Evolutionary conservation across 2,329 filamentous ascomycete species (phyloP).

Genomic region (Diaporthe caulivora): DNA sequence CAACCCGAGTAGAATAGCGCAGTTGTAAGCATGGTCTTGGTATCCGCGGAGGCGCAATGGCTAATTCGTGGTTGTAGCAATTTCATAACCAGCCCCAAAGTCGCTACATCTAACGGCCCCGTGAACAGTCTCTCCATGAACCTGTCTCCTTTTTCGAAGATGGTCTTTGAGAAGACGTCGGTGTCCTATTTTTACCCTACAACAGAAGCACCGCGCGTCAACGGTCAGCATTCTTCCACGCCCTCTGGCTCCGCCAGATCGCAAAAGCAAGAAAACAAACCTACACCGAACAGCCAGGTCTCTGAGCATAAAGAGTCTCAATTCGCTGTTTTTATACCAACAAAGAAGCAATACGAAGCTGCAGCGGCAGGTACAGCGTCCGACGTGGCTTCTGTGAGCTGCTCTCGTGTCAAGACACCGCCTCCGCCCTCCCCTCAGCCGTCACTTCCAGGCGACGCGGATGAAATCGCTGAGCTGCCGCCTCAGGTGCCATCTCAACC

Average conservation of each 20-base stretch:
- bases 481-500: slow-evolving; percentile 35
- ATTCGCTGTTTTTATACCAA: slow-evolving; percentile 63
- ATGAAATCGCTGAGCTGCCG: slow-evolving; percentile 10
- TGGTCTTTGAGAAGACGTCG: slow-evolving; percentile 59
- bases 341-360: slow-evolving; percentile 51
- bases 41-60: slow-evolving; percentile 11
- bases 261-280: slow-evolving; percentile 40
- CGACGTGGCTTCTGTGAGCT: not conserved
- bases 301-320: slow-evolving; percentile 52
- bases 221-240: slow-evolving; percentile 48
- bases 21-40: slow-evolving; percentile 65
- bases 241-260: slow-evolving; percentile 41
- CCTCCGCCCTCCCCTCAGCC: slow-evolving; percentile 47
- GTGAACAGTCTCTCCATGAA: slow-evolving; percentile 52
- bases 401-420: slow-evolving; percentile 34
- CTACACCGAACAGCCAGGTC: slow-evolving; percentile 46
- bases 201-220: slow-evolving; percentile 50
- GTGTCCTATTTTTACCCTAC: slow-evolving; percentile 56
- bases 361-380: slow-evolving; percentile 25
- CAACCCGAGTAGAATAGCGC: slow-evolving; percentile 76
- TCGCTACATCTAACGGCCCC: slow-evolving; percentile 45
- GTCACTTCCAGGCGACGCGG: slow-evolving; percentile 34
- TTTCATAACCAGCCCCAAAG: slow-evolving; percentile 65
- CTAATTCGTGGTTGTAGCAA: slow-evolving; percentile 60
- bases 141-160: slow-evolving; percentile 64